Evolutionary conservation across 169 alveolate genomes (phyloP).

Genomic region (Babesia caballi): DNA sequence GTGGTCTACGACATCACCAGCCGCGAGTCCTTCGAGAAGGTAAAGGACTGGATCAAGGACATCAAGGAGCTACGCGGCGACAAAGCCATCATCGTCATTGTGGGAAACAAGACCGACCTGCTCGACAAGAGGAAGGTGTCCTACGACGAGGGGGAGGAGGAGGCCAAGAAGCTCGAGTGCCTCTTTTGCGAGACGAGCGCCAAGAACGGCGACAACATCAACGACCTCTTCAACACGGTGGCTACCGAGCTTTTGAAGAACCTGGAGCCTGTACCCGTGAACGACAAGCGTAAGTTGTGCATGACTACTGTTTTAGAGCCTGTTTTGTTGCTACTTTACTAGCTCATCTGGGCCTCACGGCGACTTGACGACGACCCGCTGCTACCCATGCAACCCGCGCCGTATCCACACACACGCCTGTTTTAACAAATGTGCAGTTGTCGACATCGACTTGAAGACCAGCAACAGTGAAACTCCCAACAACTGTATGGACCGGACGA

Average conservation of each 20-base stretch:
- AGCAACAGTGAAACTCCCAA: conserved; percentile 29
- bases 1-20: conserved; percentile 94
- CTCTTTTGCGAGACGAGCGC: conserved; percentile 96
- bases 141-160: conserved; percentile 91
- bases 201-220: conserved; percentile 92
- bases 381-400: no score
- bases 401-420: no score
- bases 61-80: conserved; percentile 93
- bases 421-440: conserved; percentile 34
- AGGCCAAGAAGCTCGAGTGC: conserved; percentile 87
- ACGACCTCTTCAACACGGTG: conserved; percentile 50
- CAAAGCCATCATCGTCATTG: conserved; percentile 92
- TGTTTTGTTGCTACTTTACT: no score
- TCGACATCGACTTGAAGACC: conserved; percentile 59
- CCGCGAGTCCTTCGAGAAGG: conserved; percentile 86
- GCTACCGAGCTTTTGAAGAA: conserved; percentile 58
- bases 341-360: no score
- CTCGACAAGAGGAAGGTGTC: conserved; percentile 89
- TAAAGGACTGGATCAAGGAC: conserved; percentile 95
- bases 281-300: conserved; percentile 47
- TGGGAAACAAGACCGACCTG: conserved; percentile 96
- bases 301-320: neutral
- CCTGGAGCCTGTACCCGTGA: conserved; percentile 58
- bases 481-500: conserved; percentile 32
- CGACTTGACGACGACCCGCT: no score